Base-by-base conservation (phyloP, 31 red algal species). In the Odonthalia washingtoniensis region DNA sequence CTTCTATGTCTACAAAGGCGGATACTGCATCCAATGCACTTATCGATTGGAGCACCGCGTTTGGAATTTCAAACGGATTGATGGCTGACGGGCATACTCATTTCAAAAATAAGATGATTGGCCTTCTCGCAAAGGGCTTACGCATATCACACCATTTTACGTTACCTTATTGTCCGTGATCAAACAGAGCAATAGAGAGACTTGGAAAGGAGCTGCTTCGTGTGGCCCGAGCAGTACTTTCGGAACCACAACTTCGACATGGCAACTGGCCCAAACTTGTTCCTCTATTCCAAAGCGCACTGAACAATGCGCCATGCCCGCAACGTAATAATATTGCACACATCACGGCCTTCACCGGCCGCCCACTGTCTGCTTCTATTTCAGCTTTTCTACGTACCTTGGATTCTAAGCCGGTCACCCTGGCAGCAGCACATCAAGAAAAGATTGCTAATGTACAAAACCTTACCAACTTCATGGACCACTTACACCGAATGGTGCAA, bases 111-210 rank as follows among this genome's bases (percentile, higher is more conserved):
- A n/a, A n/a, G n/a, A n/a, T n/a, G n/a, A n/a, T n/a, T n/a, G n/a
- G n/a, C n/a, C n/a, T n/a, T n/a, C n/a, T n/a, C n/a, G n/a, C n/a
- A n/a, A n/a, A n/a, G n/a, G n/a, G n/a, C n/a, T n/a, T n/a, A n/a
- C n/a, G n/a, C n/a, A n/a, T n/a, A n/a, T n/a, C 78, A 35, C 78
- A 67, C 52, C 78, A 81, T 66, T 81, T 81, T 43, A 67, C 16
- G 6, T 42, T 81, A 9, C 78, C 53, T 14, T 81, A 81, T 43
- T 41, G 18, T 41, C 53, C 78, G 33, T 67, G 78, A 52, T 41
- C 33, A 14, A 81, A 81, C 33, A 52, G 52, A 16, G 60, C 49
- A 21, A 42, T 81, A 26, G 52, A 81, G 40, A 12, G 46, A 9
- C 32, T 81, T 5, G 60, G 34, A 31, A 81, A 66, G 35, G 78